Evolutionary conservation across 2,329 filamentous ascomycete genomes (phyloP), one percentile per base, ranked within the genome.

Genomic region (Beauveria sp.): DNA sequence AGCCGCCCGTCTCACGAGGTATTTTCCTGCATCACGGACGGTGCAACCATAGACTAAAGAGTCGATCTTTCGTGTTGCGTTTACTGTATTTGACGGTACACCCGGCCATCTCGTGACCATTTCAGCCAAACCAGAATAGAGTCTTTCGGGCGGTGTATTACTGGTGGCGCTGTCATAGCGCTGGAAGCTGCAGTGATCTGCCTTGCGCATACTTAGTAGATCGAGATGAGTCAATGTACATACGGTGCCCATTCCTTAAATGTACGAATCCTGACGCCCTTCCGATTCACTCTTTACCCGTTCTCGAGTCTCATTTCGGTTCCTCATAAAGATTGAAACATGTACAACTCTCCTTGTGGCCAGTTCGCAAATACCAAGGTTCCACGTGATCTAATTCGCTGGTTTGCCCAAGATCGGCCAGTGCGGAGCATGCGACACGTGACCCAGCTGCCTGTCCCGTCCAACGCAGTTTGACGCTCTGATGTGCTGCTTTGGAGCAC

Each of bases 391-490:
- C 16, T 55, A 37, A 53, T 44, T 53, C 16, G 47, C 37, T 34
- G 47, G 41, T 16, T 40, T 47, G 44, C 26, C 57, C 57, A 60
- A 41, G 34, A 55, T 55, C 44, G 51, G 52, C 44, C 46, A 41
- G 37, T 61, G 54, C 47, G 59, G 53, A 57, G 59, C 53, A 50
- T 12, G 3, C 3, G 40, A 10, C 65, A 67, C 65, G 65, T 67
- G 65, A 67, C 57, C 20, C 46, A 47, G 40, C 61, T 63, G 46
- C 34, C 53, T 26, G 30, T 26, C 18, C 37, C 54, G 51, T 56
- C 53, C 59, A 61, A 52, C 53, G 53, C 59, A 61, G 44, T 61
- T 61, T 51, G 47, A 61, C 52, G 44, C 59, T 46, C 16, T 44
- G 24, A 26, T 34, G 40, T 43, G 37, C 34, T 18, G 55, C 46